Conservation (phyloP, 2,329 filamentous ascomycete genomes). For the Hypomyces perniciosus region DNA sequence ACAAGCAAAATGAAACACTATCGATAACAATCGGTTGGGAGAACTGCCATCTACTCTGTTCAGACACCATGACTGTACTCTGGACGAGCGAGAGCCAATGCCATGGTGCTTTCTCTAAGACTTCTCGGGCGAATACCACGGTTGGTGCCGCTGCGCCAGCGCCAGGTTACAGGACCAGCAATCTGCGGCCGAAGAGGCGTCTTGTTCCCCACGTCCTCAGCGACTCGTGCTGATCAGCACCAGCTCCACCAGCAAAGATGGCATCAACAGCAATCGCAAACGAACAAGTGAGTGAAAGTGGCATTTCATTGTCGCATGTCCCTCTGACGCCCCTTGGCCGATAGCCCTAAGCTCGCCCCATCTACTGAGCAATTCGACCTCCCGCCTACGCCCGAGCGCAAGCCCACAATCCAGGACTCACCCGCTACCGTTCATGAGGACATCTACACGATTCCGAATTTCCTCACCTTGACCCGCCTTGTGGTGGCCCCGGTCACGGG, state of each 20-base stretch:
- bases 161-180: not conserved
- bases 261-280: not conserved
- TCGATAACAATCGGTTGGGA: too few relatives aligned
- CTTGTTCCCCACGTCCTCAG: not conserved
- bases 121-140: constrained; percentile 2
- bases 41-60: too few relatives aligned
- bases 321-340: not conserved
- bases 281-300: not conserved
- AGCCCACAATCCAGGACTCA: constrained; percentile 10
- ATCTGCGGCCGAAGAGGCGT: not conserved
- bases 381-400: constrained; percentile 1
- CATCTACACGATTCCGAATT: constrained; percentile 94
- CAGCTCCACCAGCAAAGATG: not conserved
- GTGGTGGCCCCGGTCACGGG: constrained; percentile 77
- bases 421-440: constrained; percentile 60
- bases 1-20: too few relatives aligned
- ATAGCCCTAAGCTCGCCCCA: not conserved
- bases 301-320: not conserved
- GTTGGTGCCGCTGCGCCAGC: not conserved
- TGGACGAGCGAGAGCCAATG: not conserved
- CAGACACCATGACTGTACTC: too few relatives aligned
- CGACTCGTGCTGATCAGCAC: not conserved
- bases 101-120: constrained; percentile 1
- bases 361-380: not conserved
- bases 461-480: constrained; percentile 82